Percentiles rank a stretch among this genome's conserved stretches.
These are phyloP conservation scores for Melaleuca alternifolia DNA, from an alignment of 345 rosid genomes.

Conservation along the genomic window DNA sequence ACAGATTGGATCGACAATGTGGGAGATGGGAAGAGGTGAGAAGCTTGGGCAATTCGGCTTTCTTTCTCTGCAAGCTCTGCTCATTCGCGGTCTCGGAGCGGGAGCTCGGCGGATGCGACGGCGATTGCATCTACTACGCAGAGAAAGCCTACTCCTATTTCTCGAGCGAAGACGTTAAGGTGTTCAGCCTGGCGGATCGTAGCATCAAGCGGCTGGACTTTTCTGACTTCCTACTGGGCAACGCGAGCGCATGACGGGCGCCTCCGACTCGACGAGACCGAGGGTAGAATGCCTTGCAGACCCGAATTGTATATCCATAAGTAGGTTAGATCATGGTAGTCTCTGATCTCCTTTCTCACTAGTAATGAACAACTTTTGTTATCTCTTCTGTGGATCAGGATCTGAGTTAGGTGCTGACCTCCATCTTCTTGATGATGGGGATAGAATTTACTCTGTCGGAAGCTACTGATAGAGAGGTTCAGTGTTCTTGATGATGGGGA, in stretches of 20 bases:
- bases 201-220: background rate
- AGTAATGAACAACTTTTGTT: background rate
- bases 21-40: conserved; percentile 21
- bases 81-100: conserved; percentile 12
- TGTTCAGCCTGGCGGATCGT: background rate
- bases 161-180: background rate
- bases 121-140: background rate
- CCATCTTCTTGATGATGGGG: background rate
- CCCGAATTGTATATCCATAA: background rate
- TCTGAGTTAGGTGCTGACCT: background rate
- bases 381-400: no score
- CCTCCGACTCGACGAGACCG: background rate
- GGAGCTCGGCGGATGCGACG: conserved; percentile 1
- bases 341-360: background rate
- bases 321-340: background rate
- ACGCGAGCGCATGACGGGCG: background rate
- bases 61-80: conserved; percentile 11
- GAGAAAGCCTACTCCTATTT: background rate
- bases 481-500: no score
- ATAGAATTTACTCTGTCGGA: background rate
- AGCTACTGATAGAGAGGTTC: background rate
- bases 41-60: conserved; percentile 5
- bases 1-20: conserved; percentile 16
- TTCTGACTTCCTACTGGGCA: background rate
- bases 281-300: background rate